Evolutionary conservation across 73 alveolate species (phyloP).

Genomic region (Stentor coeruleus): DNA sequence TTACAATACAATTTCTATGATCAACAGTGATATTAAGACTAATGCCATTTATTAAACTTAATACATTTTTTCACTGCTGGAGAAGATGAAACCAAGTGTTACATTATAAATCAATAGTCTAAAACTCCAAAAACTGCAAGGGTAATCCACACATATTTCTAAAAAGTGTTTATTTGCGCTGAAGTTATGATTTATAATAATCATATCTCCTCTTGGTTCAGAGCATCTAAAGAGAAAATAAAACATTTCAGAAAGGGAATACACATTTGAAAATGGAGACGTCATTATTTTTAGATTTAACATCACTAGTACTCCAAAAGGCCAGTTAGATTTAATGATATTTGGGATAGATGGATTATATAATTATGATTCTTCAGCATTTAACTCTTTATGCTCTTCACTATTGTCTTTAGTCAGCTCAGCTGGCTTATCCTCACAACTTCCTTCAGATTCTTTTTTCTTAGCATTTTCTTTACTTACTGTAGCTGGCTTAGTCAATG

Average conservation of each 20-base stretch:
- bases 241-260: slow-evolving; percentile 88
- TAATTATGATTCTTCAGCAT: too few relatives aligned
- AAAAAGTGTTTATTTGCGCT: slow-evolving; percentile 99
- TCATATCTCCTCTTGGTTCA: slow-evolving; percentile 75
- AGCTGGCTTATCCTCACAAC: too few relatives aligned
- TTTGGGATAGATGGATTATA: too few relatives aligned
- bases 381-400: too few relatives aligned
- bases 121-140: slow-evolving; percentile 99
- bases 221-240: slow-evolving; percentile 87
- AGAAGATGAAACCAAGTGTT: slow-evolving; percentile 98
- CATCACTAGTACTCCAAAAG: slow-evolving; percentile 62
- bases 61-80: slow-evolving; percentile 99
- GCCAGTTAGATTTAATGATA: too few relatives aligned
- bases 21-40: slow-evolving; percentile 83
- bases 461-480: too few relatives aligned
- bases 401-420: too few relatives aligned
- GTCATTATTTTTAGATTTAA: slow-evolving; percentile 90
- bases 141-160: slow-evolving; percentile 98
- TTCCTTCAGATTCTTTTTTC: too few relatives aligned
- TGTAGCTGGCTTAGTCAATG: too few relatives aligned
- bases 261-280: slow-evolving; percentile 95
- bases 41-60: slow-evolving; percentile 85
- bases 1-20: slow-evolving; percentile 54
- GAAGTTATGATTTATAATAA: slow-evolving; percentile 97
- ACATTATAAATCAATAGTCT: slow-evolving; percentile 93